Base-by-base conservation (phyloP, 164 flowering plant genomes). In the Kingdonia uniflora region DNA sequence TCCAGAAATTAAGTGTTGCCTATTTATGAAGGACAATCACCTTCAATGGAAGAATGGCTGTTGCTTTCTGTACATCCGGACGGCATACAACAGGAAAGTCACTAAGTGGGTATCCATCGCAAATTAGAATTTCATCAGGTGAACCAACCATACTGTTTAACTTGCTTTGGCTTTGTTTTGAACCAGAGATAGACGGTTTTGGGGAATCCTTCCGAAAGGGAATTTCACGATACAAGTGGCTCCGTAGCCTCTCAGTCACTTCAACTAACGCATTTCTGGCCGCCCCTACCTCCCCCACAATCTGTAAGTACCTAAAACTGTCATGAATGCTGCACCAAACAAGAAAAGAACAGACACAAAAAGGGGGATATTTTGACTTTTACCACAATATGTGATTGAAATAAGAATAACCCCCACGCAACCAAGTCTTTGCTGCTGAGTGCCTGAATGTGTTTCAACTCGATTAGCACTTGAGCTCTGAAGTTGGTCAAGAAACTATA, bases 211-310 rank as follows among this genome's bases (percentile, higher is more conserved):
- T 84, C 20, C 65, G 76, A 58, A 65, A 79, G 54, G 77, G 69
- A 26, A 47, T 13, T 19, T 89, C 97, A 53, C 72, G 74, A 56
- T 67, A 89, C 14, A 87, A 45, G 52, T 73, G 67, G 65, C 74
- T 78, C 37, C 97, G 68, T 22, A 87, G 56, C 65, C 79, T 79
- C 55, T 77, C 68, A 41, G 99, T 89, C 70, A 94, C 64, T 75
- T 89, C 96, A 52, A 89, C 71, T 61, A 94, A 75, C 57, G 97
- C 99, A 58, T 77, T 82, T 61, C 99, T 74, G 51, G 97, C 84
- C 59, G 86, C 84, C 65, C 69, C 81, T 63, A 94, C 89, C 70
- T 85, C 95, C 46, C 97, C 99, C 14, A 73, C 80, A 58, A 94
- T 89, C 99, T 94, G 76, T 23, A 63, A 35, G 63, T 1, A 42